Conservation (phyloP, 805 yeast genomes). For the Yamadazyma sp. region DNA sequence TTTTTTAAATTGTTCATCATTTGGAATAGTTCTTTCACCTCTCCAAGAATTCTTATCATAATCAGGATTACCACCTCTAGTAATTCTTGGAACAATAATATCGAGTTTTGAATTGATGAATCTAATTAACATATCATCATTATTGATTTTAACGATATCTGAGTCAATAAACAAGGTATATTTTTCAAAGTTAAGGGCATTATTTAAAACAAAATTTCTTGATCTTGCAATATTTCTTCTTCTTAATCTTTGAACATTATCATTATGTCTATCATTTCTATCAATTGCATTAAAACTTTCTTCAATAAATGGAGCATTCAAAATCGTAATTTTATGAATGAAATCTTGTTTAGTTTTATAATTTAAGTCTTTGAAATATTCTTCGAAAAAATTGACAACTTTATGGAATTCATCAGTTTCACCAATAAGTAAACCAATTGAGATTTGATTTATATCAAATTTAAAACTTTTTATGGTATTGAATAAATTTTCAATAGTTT, state of each 20-base stretch:
- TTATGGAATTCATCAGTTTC: constrained; percentile 21
- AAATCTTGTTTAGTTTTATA: constrained; percentile 5
- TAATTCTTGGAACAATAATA: constrained; percentile 36
- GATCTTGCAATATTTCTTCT: constrained; percentile 35
- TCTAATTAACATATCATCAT: constrained; percentile 19
- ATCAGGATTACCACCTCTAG: constrained; percentile 23
- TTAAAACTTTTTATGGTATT: constrained; percentile 23
- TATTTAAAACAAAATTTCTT: constrained; percentile 32
- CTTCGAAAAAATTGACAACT: constrained; percentile 18
- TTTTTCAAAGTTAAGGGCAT: constrained; percentile 25
- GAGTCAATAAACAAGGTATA: constrained; percentile 37
- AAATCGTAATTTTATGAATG: constrained; percentile 20
- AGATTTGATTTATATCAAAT: constrained; percentile 10
- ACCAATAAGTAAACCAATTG: constrained; percentile 30
- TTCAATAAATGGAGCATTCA: constrained; percentile 36
- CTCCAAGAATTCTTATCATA: constrained; percentile 41
- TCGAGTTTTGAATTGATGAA: constrained; percentile 29
- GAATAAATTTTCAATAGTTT: constrained; percentile 31
- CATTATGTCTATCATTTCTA: constrained; percentile 23
- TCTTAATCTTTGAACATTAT: constrained; percentile 29
- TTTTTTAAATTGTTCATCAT: constrained; percentile 20
- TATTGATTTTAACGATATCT: constrained; percentile 26
- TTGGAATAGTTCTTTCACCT: constrained; percentile 35
- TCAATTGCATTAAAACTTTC: constrained; percentile 15
- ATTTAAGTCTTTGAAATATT: constrained; percentile 6